Evolutionary conservation across 495 filamentous ascomycete genomes (phyloP).

Genomic region (Podospora fimiseda): DNA sequence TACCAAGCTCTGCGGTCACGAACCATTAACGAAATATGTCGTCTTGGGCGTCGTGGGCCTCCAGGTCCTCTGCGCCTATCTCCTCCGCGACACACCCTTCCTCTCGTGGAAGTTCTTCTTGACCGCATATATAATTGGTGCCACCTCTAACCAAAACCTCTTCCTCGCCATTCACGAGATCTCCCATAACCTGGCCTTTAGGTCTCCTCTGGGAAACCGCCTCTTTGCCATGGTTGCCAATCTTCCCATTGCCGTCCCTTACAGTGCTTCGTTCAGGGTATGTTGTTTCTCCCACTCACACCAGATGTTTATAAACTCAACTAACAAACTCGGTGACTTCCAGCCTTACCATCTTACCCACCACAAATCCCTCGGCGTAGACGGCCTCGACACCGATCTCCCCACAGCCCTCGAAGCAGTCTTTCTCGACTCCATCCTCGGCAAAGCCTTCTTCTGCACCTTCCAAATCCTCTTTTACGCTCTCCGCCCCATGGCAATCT

Average conservation of each 20-base stretch:
- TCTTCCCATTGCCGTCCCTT: slow-evolving; percentile 89
- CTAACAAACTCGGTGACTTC: slow-evolving; percentile 1
- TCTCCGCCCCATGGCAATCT: slow-evolving; percentile 92
- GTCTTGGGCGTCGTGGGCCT: slow-evolving; percentile 78
- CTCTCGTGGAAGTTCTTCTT: slow-evolving; percentile 77
- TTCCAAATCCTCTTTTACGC: slow-evolving; percentile 99
- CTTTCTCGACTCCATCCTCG: slow-evolving; percentile 90
- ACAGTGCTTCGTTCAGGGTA: slow-evolving; percentile 91
- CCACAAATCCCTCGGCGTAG: slow-evolving; percentile 96
- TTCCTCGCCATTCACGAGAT: slow-evolving; percentile 99
- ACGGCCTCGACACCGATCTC: slow-evolving; percentile 93
- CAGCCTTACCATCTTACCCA: slow-evolving; percentile 97
- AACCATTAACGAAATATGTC: slow-evolving; percentile 91
- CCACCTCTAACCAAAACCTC: slow-evolving; percentile 95
- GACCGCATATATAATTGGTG: slow-evolving; percentile 86
- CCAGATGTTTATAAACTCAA: background rate
- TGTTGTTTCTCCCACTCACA: slow-evolving; percentile 17
- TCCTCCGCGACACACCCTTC: slow-evolving; percentile 72
- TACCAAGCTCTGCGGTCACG: slow-evolving; percentile 95
- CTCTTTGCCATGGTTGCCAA: slow-evolving; percentile 89
- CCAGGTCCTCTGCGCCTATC: slow-evolving; percentile 73
- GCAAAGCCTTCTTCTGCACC: slow-evolving; percentile 98
- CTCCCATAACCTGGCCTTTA: slow-evolving; percentile 94
- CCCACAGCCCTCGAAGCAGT: slow-evolving; percentile 88
- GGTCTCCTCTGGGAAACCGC: slow-evolving; percentile 74